Evolutionary conservation across 1,284 basidiomycete genomes (phyloP).

Genomic region (Pseudozyma sp.): DNA sequence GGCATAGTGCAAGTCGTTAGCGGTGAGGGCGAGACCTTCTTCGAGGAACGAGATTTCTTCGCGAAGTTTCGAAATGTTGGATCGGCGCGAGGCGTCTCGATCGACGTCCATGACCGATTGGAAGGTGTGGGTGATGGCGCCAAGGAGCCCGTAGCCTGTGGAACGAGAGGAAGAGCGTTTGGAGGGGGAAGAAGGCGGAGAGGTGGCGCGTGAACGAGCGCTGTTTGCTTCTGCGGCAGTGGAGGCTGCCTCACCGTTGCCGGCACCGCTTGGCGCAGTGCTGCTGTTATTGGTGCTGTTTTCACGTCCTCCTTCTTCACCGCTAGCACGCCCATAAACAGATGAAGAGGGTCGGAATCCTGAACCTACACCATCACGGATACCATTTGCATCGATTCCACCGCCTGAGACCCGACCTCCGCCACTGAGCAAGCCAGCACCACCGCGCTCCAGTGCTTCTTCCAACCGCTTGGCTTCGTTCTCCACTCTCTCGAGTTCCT

Average conservation of each 20-base stretch:
- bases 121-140: constrained; percentile 91
- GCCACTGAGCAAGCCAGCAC: constrained; percentile 42
- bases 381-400: constrained; percentile 46
- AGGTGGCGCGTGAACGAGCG: constrained; percentile 26
- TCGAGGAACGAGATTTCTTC: constrained; percentile 79
- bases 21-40: constrained; percentile 61
- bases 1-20: constrained; percentile 84
- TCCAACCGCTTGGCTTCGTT: constrained; percentile 88
- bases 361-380: constrained; percentile 44
- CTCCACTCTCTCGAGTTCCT: constrained; percentile 91
- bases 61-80: constrained; percentile 90
- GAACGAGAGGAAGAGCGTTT: constrained; percentile 43
- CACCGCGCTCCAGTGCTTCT: constrained; percentile 76
- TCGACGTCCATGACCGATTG: constrained; percentile 99
- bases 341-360: constrained; percentile 33
- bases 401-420: constrained; percentile 23
- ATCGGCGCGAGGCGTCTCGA: constrained; percentile 92
- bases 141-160: constrained; percentile 77
- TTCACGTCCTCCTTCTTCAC: constrained; percentile 13
- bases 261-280: background rate
- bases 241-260: constrained; percentile 1
- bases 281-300: background rate
- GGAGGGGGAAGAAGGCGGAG: constrained; percentile 33
- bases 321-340: constrained; percentile 39
- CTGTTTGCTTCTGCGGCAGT: background rate